Evolutionary conservation across 1,139 yeast species (phyloP).

Genomic region (Wickerhamomyces sp.): DNA sequence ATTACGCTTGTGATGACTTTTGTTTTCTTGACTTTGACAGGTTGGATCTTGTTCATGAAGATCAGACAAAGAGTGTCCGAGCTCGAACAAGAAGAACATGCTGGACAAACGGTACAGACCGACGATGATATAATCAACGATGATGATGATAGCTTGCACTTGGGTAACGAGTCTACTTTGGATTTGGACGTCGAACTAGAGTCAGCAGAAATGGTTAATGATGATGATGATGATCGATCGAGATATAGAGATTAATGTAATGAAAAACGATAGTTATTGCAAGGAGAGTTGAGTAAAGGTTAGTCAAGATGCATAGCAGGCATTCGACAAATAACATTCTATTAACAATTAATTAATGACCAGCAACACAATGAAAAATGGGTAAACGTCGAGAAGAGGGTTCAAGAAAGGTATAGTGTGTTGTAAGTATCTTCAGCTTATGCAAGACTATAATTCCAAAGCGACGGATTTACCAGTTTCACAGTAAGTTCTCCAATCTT

Average conservation of each 20-base stretch:
- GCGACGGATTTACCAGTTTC: constrained; percentile 11
- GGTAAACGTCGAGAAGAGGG: not conserved
- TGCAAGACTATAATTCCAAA: constrained; percentile 4
- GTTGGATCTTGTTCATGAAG: constrained; percentile 65
- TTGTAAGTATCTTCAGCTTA: not conserved
- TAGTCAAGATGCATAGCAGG: no score
- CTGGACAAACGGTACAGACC: not conserved
- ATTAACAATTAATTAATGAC: no score
- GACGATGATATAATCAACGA: not conserved
- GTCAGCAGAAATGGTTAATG: not conserved
- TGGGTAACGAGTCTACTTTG: not conserved
- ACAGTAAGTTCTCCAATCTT: constrained; percentile 34
- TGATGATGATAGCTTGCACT: not conserved
- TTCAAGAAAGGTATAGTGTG: not conserved
- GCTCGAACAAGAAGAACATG: constrained; percentile 17
- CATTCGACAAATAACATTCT: no score
- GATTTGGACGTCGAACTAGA: not conserved
- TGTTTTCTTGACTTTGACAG: constrained; percentile 52
- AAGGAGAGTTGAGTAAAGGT: not conserved
- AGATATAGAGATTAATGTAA: not conserved
- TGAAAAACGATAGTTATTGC: not conserved
- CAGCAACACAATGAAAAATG: not conserved
- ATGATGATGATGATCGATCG: constrained; percentile 1
- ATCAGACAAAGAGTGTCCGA: constrained; percentile 33
- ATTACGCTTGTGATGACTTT: constrained; percentile 58